These are phyloP conservation scores for Akebia trifoliata DNA, from an alignment of 164 flowering plant species.

Conservation along the genomic window DNA sequence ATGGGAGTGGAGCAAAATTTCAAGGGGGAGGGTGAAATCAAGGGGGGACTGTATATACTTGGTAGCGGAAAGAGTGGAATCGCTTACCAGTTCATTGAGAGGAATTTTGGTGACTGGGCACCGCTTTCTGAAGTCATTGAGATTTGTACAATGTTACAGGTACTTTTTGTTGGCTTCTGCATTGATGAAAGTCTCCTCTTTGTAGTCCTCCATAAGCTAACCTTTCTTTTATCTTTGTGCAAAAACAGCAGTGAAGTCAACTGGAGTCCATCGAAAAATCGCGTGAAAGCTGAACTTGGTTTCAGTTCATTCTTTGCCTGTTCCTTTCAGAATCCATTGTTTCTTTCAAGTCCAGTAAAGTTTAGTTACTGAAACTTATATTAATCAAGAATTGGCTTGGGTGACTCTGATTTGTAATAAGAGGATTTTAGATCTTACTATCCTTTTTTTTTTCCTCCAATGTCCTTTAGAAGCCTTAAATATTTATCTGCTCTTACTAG, in stretches of 20 bases:
- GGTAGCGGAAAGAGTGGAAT: constrained; percentile 68
- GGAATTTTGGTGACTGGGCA: constrained; percentile 83
- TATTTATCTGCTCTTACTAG: too few relatives aligned
- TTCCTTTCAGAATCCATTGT: neutral
- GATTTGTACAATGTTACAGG: constrained; percentile 53
- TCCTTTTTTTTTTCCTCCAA: neutral
- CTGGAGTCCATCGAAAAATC: constrained; percentile 9
- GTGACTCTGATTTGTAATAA: neutral
- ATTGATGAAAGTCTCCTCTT: neutral
- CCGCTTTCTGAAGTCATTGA: constrained; percentile 60
- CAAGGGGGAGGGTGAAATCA: constrained; percentile 70
- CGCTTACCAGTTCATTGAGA: constrained; percentile 78
- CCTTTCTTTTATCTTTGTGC: constrained; percentile 17
- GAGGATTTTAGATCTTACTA: neutral
- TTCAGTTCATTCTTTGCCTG: neutral
- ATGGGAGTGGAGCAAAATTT: constrained; percentile 43
- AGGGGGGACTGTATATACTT: constrained; percentile 68
- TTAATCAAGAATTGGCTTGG: neutral
- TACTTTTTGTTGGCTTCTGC: constrained; percentile 18
- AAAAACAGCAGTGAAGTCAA: constrained; percentile 23
- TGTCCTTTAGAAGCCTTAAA: too few relatives aligned
- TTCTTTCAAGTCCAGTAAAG: neutral
- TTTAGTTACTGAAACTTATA: neutral
- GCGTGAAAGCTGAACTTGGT: constrained; percentile 10
- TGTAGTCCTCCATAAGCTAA: neutral